A percentile compares a stretch with the other conserved stretches of the same genome.
phyloP scores from a whole-genome alignment of 805 yeast genomes.

The Saccharomycopsis vini region DNA sequence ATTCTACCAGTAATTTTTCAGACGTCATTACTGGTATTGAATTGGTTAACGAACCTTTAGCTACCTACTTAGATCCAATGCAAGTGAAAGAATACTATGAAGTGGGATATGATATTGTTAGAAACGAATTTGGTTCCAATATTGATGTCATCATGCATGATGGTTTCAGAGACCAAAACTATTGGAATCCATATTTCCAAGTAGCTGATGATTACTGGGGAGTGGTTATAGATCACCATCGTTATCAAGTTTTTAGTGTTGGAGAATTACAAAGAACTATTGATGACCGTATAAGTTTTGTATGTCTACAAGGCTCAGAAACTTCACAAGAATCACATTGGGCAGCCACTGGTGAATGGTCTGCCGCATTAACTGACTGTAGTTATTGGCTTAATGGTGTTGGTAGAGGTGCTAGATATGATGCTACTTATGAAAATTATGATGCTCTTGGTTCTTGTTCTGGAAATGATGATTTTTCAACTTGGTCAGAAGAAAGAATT shows the following conservation, averaged over 20 bases:
- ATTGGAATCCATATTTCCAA: slow-evolving; percentile 42
- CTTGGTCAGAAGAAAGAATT: slow-evolving; percentile 37
- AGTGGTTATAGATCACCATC: slow-evolving; percentile 80
- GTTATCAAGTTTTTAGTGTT: slow-evolving; percentile 74
- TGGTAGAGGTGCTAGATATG: slow-evolving; percentile 57
- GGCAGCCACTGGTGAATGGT: slow-evolving; percentile 61
- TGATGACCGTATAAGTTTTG: slow-evolving; percentile 51
- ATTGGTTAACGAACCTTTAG: slow-evolving; percentile 65
- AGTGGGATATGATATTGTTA: slow-evolving; percentile 56
- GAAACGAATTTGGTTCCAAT: slow-evolving; percentile 40
- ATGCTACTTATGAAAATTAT: slow-evolving; percentile 32
- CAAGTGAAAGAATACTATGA: slow-evolving; percentile 50
- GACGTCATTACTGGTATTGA: slow-evolving; percentile 65
- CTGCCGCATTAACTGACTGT: slow-evolving; percentile 65
- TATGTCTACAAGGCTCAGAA: slow-evolving; percentile 43
- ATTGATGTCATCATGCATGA: slow-evolving; percentile 59
- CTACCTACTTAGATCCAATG: slow-evolving; percentile 40
- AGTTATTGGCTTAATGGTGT: slow-evolving; percentile 63
- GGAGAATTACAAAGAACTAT: slow-evolving; percentile 50
- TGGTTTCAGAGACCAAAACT: slow-evolving; percentile 48
- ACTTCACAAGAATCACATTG: slow-evolving; percentile 40
- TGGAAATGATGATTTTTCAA: slow-evolving; percentile 27
- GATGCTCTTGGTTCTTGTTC: slow-evolving; percentile 29
- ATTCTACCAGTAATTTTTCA: slow-evolving; percentile 37
- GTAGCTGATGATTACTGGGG: slow-evolving; percentile 38